A percentile compares a stretch with the other conserved stretches of the same genome.
These are phyloP conservation scores for Cordyceps tenuipes DNA, from an alignment of 2,329 filamentous ascomycete genomes.

Conservation along the genomic window DNA sequence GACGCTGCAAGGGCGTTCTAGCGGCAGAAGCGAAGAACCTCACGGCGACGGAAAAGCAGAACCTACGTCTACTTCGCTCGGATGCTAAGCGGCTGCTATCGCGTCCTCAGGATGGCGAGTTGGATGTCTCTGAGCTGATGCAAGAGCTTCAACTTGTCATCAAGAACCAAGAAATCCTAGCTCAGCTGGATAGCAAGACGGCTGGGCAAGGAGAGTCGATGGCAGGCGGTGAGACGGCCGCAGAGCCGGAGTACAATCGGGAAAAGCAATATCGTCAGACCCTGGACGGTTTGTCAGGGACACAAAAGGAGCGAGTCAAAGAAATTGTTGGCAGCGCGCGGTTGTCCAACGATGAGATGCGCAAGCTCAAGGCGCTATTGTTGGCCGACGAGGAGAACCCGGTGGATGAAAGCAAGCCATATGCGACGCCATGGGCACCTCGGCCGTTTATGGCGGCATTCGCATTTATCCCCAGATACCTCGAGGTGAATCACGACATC, in stretches of 20 bases:
- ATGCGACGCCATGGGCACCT: constrained; percentile 84
- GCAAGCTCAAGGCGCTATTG: constrained; percentile 48
- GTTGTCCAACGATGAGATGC: constrained; percentile 41
- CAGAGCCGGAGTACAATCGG: constrained; percentile 17
- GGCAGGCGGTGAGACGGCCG: neutral
- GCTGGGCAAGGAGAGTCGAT: neutral
- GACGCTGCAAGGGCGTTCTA: constrained; percentile 12
- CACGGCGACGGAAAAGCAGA: constrained; percentile 64
- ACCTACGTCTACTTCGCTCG: constrained; percentile 63
- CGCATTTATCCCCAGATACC: constrained; percentile 87
- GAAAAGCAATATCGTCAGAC: constrained; percentile 27
- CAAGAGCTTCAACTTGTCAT: constrained; percentile 26
- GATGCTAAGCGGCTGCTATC: constrained; percentile 54
- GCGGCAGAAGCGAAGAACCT: constrained; percentile 10
- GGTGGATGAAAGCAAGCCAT: constrained; percentile 68
- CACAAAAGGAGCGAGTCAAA: constrained; percentile 25
- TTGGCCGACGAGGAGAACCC: constrained; percentile 65
- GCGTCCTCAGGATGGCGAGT: constrained; percentile 23
- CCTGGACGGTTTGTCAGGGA: constrained; percentile 25
- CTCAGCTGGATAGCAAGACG: constrained; percentile 15
- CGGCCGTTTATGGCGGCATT: constrained; percentile 83
- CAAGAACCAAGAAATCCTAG: constrained; percentile 24
- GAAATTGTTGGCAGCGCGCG: constrained; percentile 24
- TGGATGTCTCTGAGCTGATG: constrained; percentile 23
- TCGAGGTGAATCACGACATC: constrained; percentile 96